Conservation (phyloP, 139 green algal genomes). For the Ettlia oleoabundans region DNA sequence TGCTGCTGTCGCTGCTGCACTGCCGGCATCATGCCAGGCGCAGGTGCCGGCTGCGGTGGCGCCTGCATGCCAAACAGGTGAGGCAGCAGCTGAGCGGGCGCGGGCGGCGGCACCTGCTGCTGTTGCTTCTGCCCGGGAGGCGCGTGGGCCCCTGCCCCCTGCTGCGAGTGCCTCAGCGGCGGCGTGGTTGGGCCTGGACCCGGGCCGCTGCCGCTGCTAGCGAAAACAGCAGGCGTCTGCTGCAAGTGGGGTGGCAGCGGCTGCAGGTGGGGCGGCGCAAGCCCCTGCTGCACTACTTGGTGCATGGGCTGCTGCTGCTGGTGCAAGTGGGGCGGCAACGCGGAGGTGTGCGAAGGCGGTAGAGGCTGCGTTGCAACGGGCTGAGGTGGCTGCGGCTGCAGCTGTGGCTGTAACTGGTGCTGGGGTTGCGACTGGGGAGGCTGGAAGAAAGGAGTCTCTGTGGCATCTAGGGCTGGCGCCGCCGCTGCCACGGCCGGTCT, state of each 20-base stretch:
- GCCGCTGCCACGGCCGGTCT: too few relatives aligned
- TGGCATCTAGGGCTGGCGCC: too few relatives aligned
- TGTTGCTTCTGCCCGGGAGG: not conserved
- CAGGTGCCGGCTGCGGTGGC: not conserved
- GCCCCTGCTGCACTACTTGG: not conserved
- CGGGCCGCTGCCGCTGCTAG: not conserved
- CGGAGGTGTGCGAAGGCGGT: not conserved
- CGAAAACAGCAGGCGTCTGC: too few relatives aligned
- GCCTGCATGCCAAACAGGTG: not conserved
- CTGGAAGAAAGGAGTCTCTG: too few relatives aligned
- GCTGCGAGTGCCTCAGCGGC: too few relatives aligned
- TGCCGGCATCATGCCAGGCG: not conserved
- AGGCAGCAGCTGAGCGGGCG: not conserved
- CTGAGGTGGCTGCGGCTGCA: not conserved
- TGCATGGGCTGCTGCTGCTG: not conserved
- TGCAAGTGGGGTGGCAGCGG: constrained; percentile 14
- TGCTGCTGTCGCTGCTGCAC: not conserved
- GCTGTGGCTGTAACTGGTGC: not conserved
- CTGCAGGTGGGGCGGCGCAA: not conserved
- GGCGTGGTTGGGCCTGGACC: too few relatives aligned
- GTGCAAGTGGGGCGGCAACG: not conserved
- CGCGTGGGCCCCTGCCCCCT: too few relatives aligned
- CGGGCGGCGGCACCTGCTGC: not conserved
- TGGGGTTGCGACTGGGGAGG: not conserved
- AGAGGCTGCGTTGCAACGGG: not conserved